These are phyloP conservation scores for Amphirosellinia nigrospora DNA, from an alignment of 495 filamentous ascomycete species.

Conservation along the genomic window DNA sequence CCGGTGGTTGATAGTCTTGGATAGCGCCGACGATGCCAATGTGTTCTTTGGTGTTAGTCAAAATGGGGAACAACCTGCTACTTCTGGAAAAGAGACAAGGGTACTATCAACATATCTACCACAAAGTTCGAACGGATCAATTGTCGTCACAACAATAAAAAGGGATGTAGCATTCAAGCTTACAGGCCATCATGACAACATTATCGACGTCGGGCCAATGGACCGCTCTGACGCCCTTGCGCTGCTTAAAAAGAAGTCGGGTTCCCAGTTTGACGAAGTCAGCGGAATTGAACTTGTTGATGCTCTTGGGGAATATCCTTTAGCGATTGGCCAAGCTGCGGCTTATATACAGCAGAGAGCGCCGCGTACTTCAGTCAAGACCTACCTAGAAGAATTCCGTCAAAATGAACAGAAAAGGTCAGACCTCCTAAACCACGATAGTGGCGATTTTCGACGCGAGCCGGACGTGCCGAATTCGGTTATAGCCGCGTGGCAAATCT, in stretches of 20 bases:
- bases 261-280: slow-evolving; percentile 24
- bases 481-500: slow-evolving; percentile 44
- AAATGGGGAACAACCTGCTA: not conserved
- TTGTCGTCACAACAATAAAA: slow-evolving; percentile 46
- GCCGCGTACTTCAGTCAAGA: slow-evolving; percentile 34
- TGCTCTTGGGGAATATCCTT: slow-evolving; percentile 55
- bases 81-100: slow-evolving; percentile 5
- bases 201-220: slow-evolving; percentile 36
- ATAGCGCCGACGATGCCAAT: slow-evolving; percentile 52
- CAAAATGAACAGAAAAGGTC: slow-evolving; percentile 39
- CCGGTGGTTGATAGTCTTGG: slow-evolving; percentile 50
- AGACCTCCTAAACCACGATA: slow-evolving; percentile 40
- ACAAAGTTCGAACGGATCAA: slow-evolving; percentile 45
- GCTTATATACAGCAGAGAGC: slow-evolving; percentile 47
- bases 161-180: slow-evolving; percentile 37
- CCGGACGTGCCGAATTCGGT: slow-evolving; percentile 35
- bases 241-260: slow-evolving; percentile 43
- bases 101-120: slow-evolving; percentile 47
- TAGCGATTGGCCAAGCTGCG: slow-evolving; percentile 58
- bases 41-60: slow-evolving; percentile 30
- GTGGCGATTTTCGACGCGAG: slow-evolving; percentile 40
- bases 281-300: slow-evolving; percentile 35
- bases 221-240: slow-evolving; percentile 30
- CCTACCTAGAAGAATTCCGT: slow-evolving; percentile 49
- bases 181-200: slow-evolving; percentile 23